These are phyloP conservation scores for Tetrapisispora pingtungensis DNA, from an alignment of 805 yeast genomes.

Conservation along the genomic window DNA sequence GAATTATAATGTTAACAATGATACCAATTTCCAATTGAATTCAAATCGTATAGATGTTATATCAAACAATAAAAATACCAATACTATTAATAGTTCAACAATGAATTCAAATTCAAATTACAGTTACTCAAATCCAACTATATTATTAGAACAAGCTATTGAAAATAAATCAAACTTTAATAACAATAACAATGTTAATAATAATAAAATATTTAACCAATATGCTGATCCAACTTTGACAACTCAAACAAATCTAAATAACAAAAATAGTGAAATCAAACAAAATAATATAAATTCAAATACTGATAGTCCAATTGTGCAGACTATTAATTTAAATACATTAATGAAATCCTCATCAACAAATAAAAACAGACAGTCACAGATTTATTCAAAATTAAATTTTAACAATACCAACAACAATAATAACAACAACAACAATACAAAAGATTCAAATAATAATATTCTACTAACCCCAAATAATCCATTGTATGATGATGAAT, in stretches of 20 bases:
- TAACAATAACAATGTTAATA: background rate
- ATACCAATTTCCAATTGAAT: background rate
- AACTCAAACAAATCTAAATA: conserved; percentile 15
- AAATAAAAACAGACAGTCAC: background rate
- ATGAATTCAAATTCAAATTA: background rate
- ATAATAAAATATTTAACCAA: conserved; percentile 17
- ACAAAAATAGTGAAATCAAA: conserved; percentile 7
- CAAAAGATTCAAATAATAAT: background rate
- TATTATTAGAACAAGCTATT: background rate
- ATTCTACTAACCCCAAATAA: conserved; percentile 9
- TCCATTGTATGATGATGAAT: conserved; percentile 13
- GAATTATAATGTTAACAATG: conserved; percentile 9
- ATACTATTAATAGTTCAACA: background rate
- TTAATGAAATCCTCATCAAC: conserved; percentile 12
- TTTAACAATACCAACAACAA: background rate
- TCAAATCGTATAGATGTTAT: background rate
- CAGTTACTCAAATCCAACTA: background rate
- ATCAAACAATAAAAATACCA: background rate
- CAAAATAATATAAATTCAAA: background rate
- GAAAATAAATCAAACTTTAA: background rate
- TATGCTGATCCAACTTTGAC: conserved; percentile 29
- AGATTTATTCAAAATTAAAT: background rate
- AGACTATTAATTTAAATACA: conserved; percentile 21
- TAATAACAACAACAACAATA: background rate
- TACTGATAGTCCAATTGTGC: conserved; percentile 8